Evolutionary conservation across 768 basidiomycete genomes (phyloP), one percentile per base, ranked within the genome.

Genomic region (Boletus vinaceobasis): DNA sequence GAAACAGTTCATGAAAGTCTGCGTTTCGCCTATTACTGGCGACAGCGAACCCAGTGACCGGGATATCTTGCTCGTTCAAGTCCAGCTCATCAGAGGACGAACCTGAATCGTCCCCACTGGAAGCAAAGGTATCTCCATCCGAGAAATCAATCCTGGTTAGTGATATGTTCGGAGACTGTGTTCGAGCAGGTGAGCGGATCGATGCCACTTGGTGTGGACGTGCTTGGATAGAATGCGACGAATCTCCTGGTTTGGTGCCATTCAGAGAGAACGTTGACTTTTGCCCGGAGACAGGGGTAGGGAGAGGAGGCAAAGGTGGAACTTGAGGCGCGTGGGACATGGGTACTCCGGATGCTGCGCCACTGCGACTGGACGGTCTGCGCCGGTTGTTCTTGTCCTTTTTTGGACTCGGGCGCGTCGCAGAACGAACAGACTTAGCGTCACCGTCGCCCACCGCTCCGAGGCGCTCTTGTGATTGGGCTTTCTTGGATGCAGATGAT

Each of bases 1-100:
- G 83, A 71, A 99, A 98, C 64, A 98, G 69, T 60, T 93, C 89
- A 65, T 99, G 97, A 69, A 99, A 99, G 66, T 98, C 96, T 3
- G 88, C 84, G 65, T 98, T 98, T 50, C 97, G 75, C 69, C 92
- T 93, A 63, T 85, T 92, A 70, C 93, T 97, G 9, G 96, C 97
- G 21, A 98, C 95, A 0, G 97, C 95, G 69, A 98, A 99, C 3
- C 96, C 95, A 7, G 93, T 96, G 5, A 98, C 91, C 2, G 95
- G 88, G 14, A 93, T 91, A 64, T 91, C 89, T 50, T 87, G 85
- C 47, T 65, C 67, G 43, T 71, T 62, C 40, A 72, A 57, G 57
- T 67, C 68, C 42, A 74, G 56, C 50, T 74, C 73, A 52, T 75
- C 69, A 27, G 68, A 55, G 55, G 48, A 65, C 43, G 75, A 72